phyloP scores from a whole-genome alignment of 208 protist species.

The Phytomonas francai region DNA sequence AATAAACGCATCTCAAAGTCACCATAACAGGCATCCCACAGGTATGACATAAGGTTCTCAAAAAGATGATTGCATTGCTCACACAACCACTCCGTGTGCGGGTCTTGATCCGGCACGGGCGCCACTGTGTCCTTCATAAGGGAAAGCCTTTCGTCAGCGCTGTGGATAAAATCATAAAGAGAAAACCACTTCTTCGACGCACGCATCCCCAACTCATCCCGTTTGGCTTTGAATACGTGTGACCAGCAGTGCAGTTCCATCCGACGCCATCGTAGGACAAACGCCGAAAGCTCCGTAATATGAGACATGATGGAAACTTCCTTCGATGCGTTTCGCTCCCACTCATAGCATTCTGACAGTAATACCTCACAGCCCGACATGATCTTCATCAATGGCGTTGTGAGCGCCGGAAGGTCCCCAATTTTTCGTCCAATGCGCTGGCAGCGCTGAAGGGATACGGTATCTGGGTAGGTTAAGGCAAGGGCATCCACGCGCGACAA shows the following conservation, averaged over 20 bases:
- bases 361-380: slow-evolving; percentile 94
- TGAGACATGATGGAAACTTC: slow-evolving; percentile 84
- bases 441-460: slow-evolving; percentile 83
- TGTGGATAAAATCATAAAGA: slow-evolving; percentile 64
- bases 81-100: not conserved
- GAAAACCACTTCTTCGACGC: slow-evolving; percentile 69
- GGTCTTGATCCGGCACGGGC: not conserved
- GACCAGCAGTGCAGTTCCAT: slow-evolving; percentile 95
- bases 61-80: not conserved
- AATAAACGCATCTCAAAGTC: slow-evolving; percentile 69
- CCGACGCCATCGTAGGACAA: slow-evolving; percentile 96
- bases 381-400: slow-evolving; percentile 90
- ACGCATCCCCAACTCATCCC: slow-evolving; percentile 54
- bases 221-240: slow-evolving; percentile 79
- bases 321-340: slow-evolving; percentile 92
- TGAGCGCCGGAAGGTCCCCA: slow-evolving; percentile 76
- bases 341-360: slow-evolving; percentile 92
- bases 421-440: slow-evolving; percentile 76
- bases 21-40: slow-evolving; percentile 73
- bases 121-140: not conserved
- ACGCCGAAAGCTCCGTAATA: slow-evolving; percentile 80
- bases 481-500: slow-evolving; percentile 56
- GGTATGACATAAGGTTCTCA: slow-evolving; percentile 18
- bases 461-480: slow-evolving; percentile 84
- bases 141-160: slow-evolving; percentile 2